Evolutionary conservation across 768 basidiomycete species (phyloP), one percentile per base, ranked within the genome.

Genomic region (Boletales sp.): DNA sequence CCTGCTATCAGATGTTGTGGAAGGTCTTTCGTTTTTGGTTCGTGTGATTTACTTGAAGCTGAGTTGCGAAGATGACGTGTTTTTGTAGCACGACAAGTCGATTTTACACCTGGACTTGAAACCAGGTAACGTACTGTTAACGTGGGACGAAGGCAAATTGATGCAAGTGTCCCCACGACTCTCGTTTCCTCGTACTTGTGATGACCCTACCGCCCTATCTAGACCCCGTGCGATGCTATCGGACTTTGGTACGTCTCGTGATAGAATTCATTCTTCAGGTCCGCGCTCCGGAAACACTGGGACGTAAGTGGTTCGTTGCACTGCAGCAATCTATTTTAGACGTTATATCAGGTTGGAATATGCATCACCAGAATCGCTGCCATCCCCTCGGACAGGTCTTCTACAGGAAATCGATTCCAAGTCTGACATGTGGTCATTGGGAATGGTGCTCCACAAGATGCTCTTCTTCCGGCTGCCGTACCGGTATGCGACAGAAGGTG

Each of bases 361-460:
- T 60, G 81, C 87, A 13, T 84, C 92, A 0, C 95, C 94, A 0
- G 95, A 97, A 65, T 88, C 90, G 0, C 74, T 98, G 1, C 82
- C 84, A 3, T 80, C 82, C 0, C 82, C 80, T 13, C 68, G 73
- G 7, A 85, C 82, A 0, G 89, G 90, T 0, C 67, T 76, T 18
- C 80, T 89, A 8, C 75, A 73, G 8, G 84, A 87, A 41, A 76
- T 91, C 3, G 87, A 90, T 59, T 90, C 91, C 0, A 94, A 94
- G 61, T 81, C 89, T 5, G 94, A 98, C 63, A 93, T 96, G 84
- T 98, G 95, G 94, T 91, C 90, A 6, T 76, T 98, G 14, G 94
- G 94, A 55, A 93, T 98, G 87, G 90, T 98, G 49, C 75, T 98
- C 15, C 85, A 97, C 73, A 94, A 93, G 60, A 77, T 98, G 53